Percentiles rank a stretch among this genome's conserved stretches.
These are phyloP conservation scores for Eucalyptus curtisii DNA, from an alignment of 345 rosid genomes.

Conservation along the genomic window DNA sequence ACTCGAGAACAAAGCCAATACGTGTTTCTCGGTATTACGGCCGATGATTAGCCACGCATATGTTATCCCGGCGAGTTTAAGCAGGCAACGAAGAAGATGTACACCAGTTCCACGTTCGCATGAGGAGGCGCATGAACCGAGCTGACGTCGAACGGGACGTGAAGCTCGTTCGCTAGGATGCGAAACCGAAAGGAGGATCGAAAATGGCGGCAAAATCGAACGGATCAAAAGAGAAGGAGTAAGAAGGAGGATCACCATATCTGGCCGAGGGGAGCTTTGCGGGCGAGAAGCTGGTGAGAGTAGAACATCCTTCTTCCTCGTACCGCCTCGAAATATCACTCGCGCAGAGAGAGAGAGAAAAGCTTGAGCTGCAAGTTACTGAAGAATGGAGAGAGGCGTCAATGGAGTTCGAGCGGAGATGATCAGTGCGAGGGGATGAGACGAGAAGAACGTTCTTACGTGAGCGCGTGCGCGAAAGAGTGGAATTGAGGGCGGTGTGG, in stretches of 20 bases:
- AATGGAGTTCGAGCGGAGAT: not conserved
- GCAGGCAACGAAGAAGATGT: not conserved
- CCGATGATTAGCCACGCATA: not conserved
- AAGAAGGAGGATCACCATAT: slow-evolving; percentile 42
- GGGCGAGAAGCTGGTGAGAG: slow-evolving; percentile 91
- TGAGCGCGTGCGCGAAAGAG: not conserved
- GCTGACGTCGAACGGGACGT: not conserved
- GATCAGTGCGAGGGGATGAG: not conserved
- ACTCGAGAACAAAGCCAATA: not conserved
- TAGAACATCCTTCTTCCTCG: slow-evolving; percentile 50
- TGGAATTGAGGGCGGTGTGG: not conserved
- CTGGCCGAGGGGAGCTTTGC: slow-evolving; percentile 96
- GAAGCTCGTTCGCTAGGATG: not conserved
- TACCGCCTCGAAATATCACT: not conserved
- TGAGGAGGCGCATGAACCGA: not conserved
- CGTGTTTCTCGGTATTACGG: not conserved
- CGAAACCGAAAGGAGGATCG: not conserved
- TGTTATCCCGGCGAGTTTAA: not conserved
- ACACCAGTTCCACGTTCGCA: not conserved
- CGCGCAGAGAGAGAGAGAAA: not conserved
- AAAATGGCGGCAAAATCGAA: not conserved
- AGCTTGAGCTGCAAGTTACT: not conserved
- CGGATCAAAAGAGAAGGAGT: not conserved
- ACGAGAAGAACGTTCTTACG: not conserved
- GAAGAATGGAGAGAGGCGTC: not conserved